These are phyloP conservation scores for Fusarium udum DNA, from an alignment of 2,329 filamentous ascomycete species.

Conservation along the genomic window DNA sequence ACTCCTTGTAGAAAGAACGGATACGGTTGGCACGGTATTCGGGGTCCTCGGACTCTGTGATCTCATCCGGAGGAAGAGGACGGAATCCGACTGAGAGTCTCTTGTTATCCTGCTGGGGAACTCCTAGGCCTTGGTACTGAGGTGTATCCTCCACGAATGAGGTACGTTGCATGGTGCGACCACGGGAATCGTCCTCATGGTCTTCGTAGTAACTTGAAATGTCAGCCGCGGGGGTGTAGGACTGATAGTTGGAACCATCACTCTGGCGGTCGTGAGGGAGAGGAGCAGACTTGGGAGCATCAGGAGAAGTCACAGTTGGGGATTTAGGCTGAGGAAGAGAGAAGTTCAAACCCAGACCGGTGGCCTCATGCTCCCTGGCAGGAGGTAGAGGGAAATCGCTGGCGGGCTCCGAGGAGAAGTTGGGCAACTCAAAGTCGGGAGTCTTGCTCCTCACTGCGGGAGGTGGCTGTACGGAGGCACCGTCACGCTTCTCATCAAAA, in stretches of 20 bases:
- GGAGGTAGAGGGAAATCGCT: constrained; percentile 41
- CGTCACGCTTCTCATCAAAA: constrained; percentile 45
- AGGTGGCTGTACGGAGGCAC: constrained; percentile 43
- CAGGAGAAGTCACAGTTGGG: constrained; percentile 30
- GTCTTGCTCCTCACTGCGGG: constrained; percentile 45
- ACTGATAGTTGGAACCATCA: constrained; percentile 35
- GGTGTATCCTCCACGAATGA: constrained; percentile 41
- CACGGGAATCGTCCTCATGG: constrained; percentile 46
- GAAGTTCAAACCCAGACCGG: constrained; percentile 50
- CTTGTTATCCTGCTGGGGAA: constrained; percentile 64
- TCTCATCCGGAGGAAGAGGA: constrained; percentile 86
- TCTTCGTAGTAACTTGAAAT: constrained; percentile 49
- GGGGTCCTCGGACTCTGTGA: constrained; percentile 82
- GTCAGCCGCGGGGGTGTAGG: constrained; percentile 43
- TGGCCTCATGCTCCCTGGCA: constrained; percentile 41
- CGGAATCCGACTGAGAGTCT: constrained; percentile 78
- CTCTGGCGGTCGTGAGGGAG: constrained; percentile 30
- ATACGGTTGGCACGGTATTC: constrained; percentile 96
- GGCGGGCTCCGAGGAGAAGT: constrained; percentile 29
- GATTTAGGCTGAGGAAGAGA: constrained; percentile 47
- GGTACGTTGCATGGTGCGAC: constrained; percentile 48
- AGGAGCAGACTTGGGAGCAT: constrained; percentile 35
- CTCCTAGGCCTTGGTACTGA: constrained; percentile 55
- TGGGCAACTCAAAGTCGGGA: constrained; percentile 40
- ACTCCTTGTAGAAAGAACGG: constrained; percentile 98